Conservation (phyloP, 2,329 filamentous ascomycete species). For the Knoxdaviesia capensis region DNA sequence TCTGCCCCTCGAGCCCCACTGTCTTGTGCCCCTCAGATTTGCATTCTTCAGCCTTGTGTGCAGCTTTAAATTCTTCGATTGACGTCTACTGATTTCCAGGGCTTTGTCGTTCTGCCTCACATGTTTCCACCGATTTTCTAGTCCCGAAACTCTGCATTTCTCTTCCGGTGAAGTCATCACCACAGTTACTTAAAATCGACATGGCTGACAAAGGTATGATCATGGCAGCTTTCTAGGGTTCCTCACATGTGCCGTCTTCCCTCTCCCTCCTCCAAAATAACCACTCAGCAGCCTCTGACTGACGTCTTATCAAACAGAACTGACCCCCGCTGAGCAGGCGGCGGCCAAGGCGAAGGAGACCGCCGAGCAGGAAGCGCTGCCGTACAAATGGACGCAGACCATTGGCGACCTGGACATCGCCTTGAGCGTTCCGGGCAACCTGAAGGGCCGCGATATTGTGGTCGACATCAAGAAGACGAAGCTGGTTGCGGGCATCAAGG, state of each 20-base stretch:
- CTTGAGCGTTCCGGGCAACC: constrained; percentile 57
- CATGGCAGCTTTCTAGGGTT: too few species aligned
- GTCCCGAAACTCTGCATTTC: too few species aligned
- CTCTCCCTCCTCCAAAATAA: neutral
- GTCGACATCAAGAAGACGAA: constrained; percentile 65
- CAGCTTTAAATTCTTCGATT: too few species aligned
- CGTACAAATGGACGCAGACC: constrained; percentile 94
- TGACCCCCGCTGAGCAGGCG: constrained; percentile 32
- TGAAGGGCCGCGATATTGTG: constrained; percentile 68
- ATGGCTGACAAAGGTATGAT: constrained; percentile 22
- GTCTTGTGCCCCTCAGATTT: too few species aligned
- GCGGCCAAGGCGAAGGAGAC: constrained; percentile 50
- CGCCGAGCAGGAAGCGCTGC: constrained; percentile 74
- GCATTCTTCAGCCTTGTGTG: too few species aligned
- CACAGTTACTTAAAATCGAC: neutral
- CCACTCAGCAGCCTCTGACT: too few species aligned
- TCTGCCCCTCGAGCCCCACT: too few species aligned
- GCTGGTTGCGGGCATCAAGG: constrained; percentile 68
- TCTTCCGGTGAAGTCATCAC: too few species aligned
- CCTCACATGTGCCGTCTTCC: neutral
- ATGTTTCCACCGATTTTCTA: too few species aligned
- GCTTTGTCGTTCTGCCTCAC: too few species aligned
- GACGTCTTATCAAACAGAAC: constrained; percentile 17
- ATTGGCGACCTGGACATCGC: constrained; percentile 74
- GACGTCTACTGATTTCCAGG: too few species aligned